Evolutionary conservation across 768 basidiomycete species (phyloP), one percentile per base, ranked within the genome.

Genomic region (Aureoboletus auriporus): DNA sequence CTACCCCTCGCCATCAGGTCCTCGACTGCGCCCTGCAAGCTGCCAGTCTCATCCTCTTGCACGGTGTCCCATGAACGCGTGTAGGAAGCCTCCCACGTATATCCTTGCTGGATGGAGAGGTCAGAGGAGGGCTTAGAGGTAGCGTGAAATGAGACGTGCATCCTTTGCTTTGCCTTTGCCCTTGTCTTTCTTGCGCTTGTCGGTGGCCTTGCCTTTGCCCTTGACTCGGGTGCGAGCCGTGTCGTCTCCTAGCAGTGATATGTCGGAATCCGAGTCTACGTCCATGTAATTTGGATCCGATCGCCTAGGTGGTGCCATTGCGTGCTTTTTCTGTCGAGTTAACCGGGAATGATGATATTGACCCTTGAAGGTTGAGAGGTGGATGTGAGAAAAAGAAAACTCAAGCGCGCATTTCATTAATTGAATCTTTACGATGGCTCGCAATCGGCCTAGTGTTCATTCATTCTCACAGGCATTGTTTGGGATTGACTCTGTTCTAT

Each of bases 31-130:
- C 84, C 80, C 50, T 94, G 89, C 53, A 99, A 66, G 62, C 90
- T 94, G 1, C 96, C 96, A 0, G 77, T 79, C 61, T 93, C 95
- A 65, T 98, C 96, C 66, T 98, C 95, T 63, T 94, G 90, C 0
- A 98, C 93, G 1, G 87, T 89, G 58, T 98, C 96, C 96, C 96
- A 99, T 40, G 91, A 89, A 34, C 93, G 84, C 30, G 88, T 83
- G 63, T 93, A 97, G 4, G 87, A 86, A 1, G 91, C 95, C 63
- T 98, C 95, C 95, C 95, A 99, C 28, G 93, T 89, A 57, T 95
- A 94, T 5, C 84, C 78, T 80, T 86, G 83, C 85, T 88, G 61
- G 29, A 49, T 28, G 42, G 42, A 50, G 36, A 34, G 41, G 47
- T 48, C 34, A 53, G 50, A 43, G 6, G 38, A 28, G 27, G 14